These are phyloP conservation scores for Salix arbutifolia DNA, from an alignment of 345 rosid genomes.

Conservation along the genomic window DNA sequence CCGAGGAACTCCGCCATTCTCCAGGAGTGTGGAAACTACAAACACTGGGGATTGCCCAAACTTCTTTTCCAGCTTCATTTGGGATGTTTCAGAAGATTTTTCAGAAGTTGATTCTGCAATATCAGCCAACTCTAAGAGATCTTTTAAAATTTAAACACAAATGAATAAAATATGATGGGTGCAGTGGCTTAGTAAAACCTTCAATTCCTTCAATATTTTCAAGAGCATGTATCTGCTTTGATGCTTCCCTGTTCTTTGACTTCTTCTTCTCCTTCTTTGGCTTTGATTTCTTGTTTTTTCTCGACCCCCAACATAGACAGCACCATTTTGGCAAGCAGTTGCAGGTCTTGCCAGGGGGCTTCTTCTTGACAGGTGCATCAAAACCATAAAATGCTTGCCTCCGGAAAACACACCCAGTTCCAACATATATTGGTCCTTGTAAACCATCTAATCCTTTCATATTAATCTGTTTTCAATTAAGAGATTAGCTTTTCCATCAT, in stretches of 20 bases:
- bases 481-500: conserved; percentile 6
- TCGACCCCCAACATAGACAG: conserved; percentile 61
- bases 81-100: conserved; percentile 51
- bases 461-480: conserved; percentile 57
- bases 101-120: conserved; percentile 40
- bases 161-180: not conserved
- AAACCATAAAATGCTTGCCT: conserved; percentile 89
- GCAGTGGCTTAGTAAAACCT: conserved; percentile 38
- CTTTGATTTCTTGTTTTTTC: conserved; percentile 71
- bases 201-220: conserved; percentile 70
- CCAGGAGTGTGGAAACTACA: conserved; percentile 62
- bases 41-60: conserved; percentile 94
- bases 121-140: not conserved
- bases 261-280: conserved; percentile 58
- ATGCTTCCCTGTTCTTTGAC: conserved; percentile 61
- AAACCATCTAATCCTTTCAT: conserved; percentile 98
- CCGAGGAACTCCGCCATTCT: conserved; percentile 75
- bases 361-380: conserved; percentile 92
- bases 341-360: conserved; percentile 80
- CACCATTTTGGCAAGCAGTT: conserved; percentile 98
- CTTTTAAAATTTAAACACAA: not conserved
- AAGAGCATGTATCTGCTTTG: conserved; percentile 87
- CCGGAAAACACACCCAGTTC: conserved; percentile 96
- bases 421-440: conserved; percentile 96
- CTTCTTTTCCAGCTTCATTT: conserved; percentile 79